Evolutionary conservation across 2,329 filamentous ascomycete genomes (phyloP), one percentile per base, ranked within the genome.

Genomic region (Colletotrichum sp.): DNA sequence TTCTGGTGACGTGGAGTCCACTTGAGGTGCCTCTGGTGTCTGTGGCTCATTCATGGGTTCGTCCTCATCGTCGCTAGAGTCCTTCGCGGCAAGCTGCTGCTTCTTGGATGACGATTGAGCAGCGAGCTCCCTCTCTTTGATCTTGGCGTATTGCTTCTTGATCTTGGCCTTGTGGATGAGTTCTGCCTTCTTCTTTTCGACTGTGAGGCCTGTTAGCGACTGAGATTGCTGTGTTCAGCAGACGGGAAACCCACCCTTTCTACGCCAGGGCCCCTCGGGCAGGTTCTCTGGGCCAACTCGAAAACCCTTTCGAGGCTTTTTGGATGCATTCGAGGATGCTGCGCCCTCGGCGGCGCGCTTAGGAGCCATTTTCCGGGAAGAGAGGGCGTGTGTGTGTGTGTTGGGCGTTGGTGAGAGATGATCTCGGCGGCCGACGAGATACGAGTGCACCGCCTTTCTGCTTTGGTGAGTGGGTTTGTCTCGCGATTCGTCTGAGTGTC

Each of bases 101-200:
- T 36, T 75, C 77, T 21, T 81, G 67, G 48, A 79, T 72, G 52
- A 68, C 65, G 71, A 52, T 32, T 68, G 72, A 2, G 75, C 55
- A 18, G 71, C 75, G 52, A 87, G 83, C 82, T 92, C 89, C 63
- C 87, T 86, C 55, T 92, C 92, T 85, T 96, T 96, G 78, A 98
- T 88, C 85, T 98, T 98, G 78, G 94, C 94, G 83, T 98, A 98
- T 57, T 94, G 92, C 85, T 98, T 98, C 86, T 96, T 97, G 77
- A 98, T 90, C 85, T 98, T 98, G 76, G 96, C 96, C 84, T 97
- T 98, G 84, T 96, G 92, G 81, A 99, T 98, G 72, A 98, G 88
- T 79, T 95, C 92, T 78, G 94, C 91, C 85, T 99, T 99, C 82
- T 98, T 97, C 85, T 96, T 96, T 84, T 95, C 92, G 74, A 95